Percentiles rank a stretch among this genome's conserved stretches.
Evolutionary conservation across 441 rosid genomes (phyloP).

Genomic region (Aleurites moluccanus): DNA sequence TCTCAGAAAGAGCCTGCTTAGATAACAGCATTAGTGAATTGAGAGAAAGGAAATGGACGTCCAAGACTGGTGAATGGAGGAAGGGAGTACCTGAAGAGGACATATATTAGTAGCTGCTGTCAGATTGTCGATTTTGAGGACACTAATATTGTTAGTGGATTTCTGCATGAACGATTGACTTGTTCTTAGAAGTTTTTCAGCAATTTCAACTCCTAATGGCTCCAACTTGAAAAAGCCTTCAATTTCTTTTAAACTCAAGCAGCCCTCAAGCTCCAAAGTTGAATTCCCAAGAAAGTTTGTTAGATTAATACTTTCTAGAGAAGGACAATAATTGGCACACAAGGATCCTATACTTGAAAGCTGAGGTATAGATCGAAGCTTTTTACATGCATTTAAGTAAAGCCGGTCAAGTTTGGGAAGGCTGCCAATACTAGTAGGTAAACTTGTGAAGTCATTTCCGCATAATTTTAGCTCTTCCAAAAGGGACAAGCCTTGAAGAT

Average conservation of each 20-base stretch:
- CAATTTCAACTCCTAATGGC: not conserved
- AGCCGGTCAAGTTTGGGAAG: not conserved
- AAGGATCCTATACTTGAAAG: slow-evolving; percentile 1
- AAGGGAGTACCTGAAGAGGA: slow-evolving; percentile 10
- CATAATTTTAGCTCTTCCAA: slow-evolving; percentile 7
- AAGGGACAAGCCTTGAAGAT: slow-evolving; percentile 14
- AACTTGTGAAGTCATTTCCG: slow-evolving; percentile 19
- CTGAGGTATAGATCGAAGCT: slow-evolving; percentile 8
- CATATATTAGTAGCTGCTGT: not conserved
- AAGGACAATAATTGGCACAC: slow-evolving; percentile 8
- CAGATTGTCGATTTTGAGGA: not conserved
- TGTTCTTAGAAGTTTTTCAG: not conserved
- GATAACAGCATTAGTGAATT: not conserved
- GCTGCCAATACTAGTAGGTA: slow-evolving; percentile 9
- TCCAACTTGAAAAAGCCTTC: slow-evolving; percentile 17
- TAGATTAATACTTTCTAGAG: not conserved
- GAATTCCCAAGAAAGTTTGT: not conserved
- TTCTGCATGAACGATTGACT: not conserved
- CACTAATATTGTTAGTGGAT: not conserved
- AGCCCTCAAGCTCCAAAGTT: not conserved
- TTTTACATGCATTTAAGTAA: slow-evolving; percentile 3
- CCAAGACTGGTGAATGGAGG: no score
- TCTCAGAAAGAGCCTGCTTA: slow-evolving; percentile 15
- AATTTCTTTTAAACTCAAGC: not conserved
- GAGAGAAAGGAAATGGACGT: not conserved